phyloP scores from a whole-genome alignment of 768 basidiomycete species.

The Pleurotus citrinopileatus region DNA sequence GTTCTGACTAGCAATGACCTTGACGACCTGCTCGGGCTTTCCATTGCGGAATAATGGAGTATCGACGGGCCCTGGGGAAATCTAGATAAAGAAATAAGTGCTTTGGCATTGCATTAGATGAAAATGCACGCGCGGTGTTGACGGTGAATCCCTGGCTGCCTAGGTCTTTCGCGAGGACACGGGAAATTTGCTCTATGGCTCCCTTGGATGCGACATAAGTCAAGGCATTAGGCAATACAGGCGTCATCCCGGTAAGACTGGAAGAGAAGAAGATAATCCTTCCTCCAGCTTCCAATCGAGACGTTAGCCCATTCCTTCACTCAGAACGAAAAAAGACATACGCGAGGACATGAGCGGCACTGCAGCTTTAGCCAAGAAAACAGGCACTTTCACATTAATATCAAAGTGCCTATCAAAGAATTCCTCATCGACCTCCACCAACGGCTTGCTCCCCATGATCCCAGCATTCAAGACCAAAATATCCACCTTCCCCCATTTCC shows the following conservation, averaged over 20 bases:
- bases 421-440: slow-evolving; percentile 51
- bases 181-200: slow-evolving; percentile 55
- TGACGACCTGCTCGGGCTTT: slow-evolving; percentile 44
- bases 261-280: slow-evolving; percentile 58
- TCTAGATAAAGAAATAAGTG: too few relatives aligned
- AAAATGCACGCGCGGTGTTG: slow-evolving; percentile 44
- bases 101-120: too few relatives aligned
- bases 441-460: slow-evolving; percentile 47
- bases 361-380: slow-evolving; percentile 52
- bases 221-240: slow-evolving; percentile 44
- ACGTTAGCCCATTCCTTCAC: not conserved
- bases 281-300: slow-evolving; percentile 36
- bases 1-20: slow-evolving; percentile 40
- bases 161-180: slow-evolving; percentile 59
- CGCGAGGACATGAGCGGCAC: slow-evolving; percentile 40
- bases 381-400: slow-evolving; percentile 56
- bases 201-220: slow-evolving; percentile 56
- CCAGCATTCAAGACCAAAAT: slow-evolving; percentile 60
- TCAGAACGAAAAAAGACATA: slow-evolving; percentile 23
- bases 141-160: slow-evolving; percentile 51
- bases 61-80: slow-evolving; percentile 36
- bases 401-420: slow-evolving; percentile 50
- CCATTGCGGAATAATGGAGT: slow-evolving; percentile 55
- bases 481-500: slow-evolving; percentile 50
- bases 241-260: slow-evolving; percentile 41